Conservation (phyloP, 1,139 yeast species). For the Nakaseomyces uthaithaninus region DNA sequence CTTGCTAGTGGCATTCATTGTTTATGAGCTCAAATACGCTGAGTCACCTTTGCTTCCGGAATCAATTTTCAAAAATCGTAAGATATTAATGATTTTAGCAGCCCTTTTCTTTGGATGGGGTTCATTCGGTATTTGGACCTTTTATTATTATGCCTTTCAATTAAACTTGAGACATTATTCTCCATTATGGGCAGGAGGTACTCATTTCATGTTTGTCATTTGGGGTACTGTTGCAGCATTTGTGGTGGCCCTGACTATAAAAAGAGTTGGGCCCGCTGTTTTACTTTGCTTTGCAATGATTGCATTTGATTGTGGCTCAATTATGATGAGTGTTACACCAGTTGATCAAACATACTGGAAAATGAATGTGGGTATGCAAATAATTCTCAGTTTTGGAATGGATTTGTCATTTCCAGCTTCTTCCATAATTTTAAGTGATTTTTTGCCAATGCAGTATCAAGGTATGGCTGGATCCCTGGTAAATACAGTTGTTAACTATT, state of each 20-base stretch:
- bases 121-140: slow-evolving; percentile 47
- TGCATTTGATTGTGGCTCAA: slow-evolving; percentile 42
- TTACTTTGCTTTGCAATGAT: slow-evolving; percentile 38
- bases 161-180: slow-evolving; percentile 40
- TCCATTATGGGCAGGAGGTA: slow-evolving; percentile 39
- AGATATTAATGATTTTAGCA: slow-evolving; percentile 32
- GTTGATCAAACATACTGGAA: slow-evolving; percentile 42
- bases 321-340: slow-evolving; percentile 43
- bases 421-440: slow-evolving; percentile 44
- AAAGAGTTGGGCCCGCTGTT: slow-evolving; percentile 39
- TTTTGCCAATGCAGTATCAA: slow-evolving; percentile 43
- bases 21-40: slow-evolving; percentile 27
- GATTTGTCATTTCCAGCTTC: slow-evolving; percentile 54
- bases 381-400: slow-evolving; percentile 49
- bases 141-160: slow-evolving; percentile 34
- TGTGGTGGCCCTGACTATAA: slow-evolving; percentile 38
- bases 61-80: slow-evolving; percentile 34
- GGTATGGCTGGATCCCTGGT: slow-evolving; percentile 57
- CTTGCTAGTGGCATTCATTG: slow-evolving; percentile 29
- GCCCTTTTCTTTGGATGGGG: slow-evolving; percentile 46
- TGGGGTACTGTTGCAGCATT: slow-evolving; percentile 43
- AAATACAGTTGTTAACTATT: slow-evolving; percentile 46
- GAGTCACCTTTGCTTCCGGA: slow-evolving; percentile 41
- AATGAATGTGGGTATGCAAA: slow-evolving; percentile 41
- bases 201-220: slow-evolving; percentile 42